These are phyloP conservation scores for Apiospora phragmitis DNA, from an alignment of 2,329 filamentous ascomycete genomes.

Conservation along the genomic window DNA sequence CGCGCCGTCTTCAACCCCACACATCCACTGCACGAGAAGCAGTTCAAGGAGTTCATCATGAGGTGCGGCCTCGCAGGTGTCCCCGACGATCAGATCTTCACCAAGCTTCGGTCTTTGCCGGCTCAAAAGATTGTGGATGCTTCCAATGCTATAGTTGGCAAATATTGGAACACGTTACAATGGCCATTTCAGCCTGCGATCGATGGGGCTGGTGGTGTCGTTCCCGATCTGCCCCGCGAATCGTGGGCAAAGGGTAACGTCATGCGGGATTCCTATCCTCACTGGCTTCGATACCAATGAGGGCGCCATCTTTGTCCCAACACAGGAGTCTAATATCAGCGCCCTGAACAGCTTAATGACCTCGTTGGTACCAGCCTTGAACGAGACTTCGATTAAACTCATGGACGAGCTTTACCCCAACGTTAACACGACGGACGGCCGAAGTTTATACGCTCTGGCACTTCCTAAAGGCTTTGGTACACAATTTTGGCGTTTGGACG, in stretches of 20 bases:
- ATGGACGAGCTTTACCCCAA: constrained; percentile 66
- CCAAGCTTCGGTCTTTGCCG: constrained; percentile 47
- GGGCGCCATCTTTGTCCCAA: constrained; percentile 63
- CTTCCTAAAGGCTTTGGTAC: constrained; percentile 42
- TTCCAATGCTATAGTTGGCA: constrained; percentile 43
- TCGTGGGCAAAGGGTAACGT: constrained; percentile 55
- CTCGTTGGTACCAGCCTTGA: constrained; percentile 59
- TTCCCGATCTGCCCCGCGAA: constrained; percentile 58
- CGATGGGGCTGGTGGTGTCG: constrained; percentile 54
- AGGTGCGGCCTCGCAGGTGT: constrained; percentile 51
- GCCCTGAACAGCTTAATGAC: constrained; percentile 64
- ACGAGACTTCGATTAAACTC: constrained; percentile 48
- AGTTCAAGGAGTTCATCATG: constrained; percentile 56
- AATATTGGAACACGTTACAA: constrained; percentile 43
- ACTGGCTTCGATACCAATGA: constrained; percentile 74
- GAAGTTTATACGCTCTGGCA: constrained; percentile 39
- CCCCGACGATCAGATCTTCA: constrained; percentile 50
- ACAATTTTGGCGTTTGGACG: constrained; percentile 59
- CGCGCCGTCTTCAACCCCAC: constrained; percentile 52
- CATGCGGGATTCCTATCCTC: constrained; percentile 61
- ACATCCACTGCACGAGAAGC: constrained; percentile 57
- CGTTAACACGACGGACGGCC: constrained; percentile 41
- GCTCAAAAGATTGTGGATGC: constrained; percentile 40
- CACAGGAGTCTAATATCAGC: constrained; percentile 43
- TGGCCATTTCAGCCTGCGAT: constrained; percentile 73